Conservation (phyloP, 495 filamentous ascomycete species). For the Margaritispora aquatica region DNA sequence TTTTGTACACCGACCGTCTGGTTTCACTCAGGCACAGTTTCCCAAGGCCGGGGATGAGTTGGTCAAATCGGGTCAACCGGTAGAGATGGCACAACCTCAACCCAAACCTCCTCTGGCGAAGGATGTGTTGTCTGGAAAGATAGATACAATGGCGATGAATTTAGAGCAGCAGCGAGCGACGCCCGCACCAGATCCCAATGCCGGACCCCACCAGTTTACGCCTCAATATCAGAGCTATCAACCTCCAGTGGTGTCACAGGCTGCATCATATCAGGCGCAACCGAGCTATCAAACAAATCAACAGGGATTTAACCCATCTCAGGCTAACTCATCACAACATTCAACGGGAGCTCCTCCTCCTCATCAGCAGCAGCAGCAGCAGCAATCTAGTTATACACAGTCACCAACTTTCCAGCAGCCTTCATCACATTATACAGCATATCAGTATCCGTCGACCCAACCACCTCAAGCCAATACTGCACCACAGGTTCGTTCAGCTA, state of each 20-base stretch:
- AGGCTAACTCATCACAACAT: not conserved
- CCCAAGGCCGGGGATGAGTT: constrained; percentile 6
- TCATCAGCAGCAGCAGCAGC: not conserved
- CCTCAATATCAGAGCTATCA: not conserved
- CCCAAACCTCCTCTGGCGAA: not conserved
- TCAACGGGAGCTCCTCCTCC: not conserved
- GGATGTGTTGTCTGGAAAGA: not conserved
- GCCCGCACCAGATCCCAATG: not conserved
- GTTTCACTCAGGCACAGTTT: constrained; percentile 1
- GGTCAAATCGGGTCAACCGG: not conserved
- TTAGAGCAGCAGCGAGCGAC: not conserved
- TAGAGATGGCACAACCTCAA: not conserved
- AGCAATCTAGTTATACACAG: too few relatives aligned
- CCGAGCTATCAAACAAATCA: not conserved
- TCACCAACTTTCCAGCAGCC: not conserved
- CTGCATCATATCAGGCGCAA: not conserved
- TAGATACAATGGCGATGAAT: not conserved
- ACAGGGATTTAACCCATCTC: not conserved
- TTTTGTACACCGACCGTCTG: constrained; percentile 5
- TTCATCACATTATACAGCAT: not conserved
- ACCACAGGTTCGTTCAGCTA: not conserved
- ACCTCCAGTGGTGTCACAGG: not conserved
- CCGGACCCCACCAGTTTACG: not conserved
- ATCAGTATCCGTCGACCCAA: not conserved
- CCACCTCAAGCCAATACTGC: not conserved